Evolutionary conservation across 331 rosid genomes (phyloP).

Genomic region (Erythrophleum ivorense): DNA sequence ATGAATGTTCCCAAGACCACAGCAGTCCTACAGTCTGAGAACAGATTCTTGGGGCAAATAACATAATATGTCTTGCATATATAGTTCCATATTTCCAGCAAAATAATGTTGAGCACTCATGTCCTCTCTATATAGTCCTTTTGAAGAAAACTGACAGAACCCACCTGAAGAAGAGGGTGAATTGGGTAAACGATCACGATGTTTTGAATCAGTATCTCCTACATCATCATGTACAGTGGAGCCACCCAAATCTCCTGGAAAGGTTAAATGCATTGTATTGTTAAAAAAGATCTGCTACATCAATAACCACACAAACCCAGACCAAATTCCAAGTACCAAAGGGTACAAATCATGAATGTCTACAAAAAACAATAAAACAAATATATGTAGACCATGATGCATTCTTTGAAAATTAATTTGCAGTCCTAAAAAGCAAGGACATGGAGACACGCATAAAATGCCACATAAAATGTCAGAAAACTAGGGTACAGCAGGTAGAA

Average conservation of each 20-base stretch:
- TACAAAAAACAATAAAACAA: neutral
- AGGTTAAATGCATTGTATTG: neutral
- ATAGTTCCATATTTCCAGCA: conserved; percentile 92
- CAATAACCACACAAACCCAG: neutral
- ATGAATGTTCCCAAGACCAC: conserved; percentile 79
- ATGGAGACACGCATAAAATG: neutral
- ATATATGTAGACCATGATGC: neutral
- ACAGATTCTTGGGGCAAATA: conserved; percentile 81
- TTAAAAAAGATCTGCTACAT: neutral
- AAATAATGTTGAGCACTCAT: conserved; percentile 89
- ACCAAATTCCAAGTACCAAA: neutral
- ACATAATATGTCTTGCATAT: conserved; percentile 79
- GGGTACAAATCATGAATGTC: neutral
- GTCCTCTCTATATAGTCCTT: conserved; percentile 96
- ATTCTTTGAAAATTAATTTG: neutral
- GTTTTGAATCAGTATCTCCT: conserved; percentile 67
- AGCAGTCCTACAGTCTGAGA: conserved; percentile 89
- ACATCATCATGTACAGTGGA: conserved; percentile 77
- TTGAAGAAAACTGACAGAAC: conserved; percentile 99
- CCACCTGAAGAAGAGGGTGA: conserved; percentile 99
- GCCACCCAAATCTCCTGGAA: conserved; percentile 93
- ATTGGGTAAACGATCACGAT: conserved; percentile 76
- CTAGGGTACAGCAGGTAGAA: conserved; percentile 7
- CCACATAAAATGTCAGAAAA: neutral
- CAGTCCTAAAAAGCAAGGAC: neutral